Evolutionary conservation across 1,284 basidiomycete genomes (phyloP).

Genomic region (Rhizoctonia solani): DNA sequence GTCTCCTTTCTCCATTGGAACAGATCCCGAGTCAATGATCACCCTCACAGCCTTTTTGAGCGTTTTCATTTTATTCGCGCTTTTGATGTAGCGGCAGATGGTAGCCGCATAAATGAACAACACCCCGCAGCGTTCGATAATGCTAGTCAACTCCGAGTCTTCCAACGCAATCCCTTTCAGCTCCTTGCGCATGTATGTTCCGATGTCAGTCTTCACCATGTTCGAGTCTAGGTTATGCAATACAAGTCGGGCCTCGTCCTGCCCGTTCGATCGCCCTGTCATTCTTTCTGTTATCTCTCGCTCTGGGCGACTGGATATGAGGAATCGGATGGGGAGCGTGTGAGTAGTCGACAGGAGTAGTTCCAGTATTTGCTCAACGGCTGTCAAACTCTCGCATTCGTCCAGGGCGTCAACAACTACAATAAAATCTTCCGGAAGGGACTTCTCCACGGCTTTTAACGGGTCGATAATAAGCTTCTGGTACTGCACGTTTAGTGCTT

Average conservation of each 20-base stretch:
- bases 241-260: too few relatives aligned
- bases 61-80: neutral
- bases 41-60: neutral
- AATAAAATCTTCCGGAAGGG: neutral
- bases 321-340: slow-evolving; percentile 17
- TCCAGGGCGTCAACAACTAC: slow-evolving; percentile 36
- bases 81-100: neutral
- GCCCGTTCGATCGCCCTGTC: neutral
- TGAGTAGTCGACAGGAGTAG: neutral
- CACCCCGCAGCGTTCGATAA: neutral
- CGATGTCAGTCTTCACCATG: slow-evolving; percentile 33
- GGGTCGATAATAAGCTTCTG: slow-evolving; percentile 17
- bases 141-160: neutral
- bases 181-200: slow-evolving; percentile 6
- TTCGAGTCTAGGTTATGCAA: slow-evolving; percentile 33
- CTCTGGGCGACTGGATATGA: slow-evolving; percentile 35
- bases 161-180: neutral
- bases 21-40: neutral
- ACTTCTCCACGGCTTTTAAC: neutral
- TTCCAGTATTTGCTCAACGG: slow-evolving; percentile 1
- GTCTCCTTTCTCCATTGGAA: neutral
- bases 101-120: slow-evolving; percentile 31
- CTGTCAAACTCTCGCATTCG: slow-evolving; percentile 16
- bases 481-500: slow-evolving; percentile 6
- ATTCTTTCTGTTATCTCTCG: neutral